A percentile compares a stretch with the other conserved stretches of the same genome.
phyloP scores from a whole-genome alignment of 495 filamentous ascomycete species.

The Extremus antarcticus region DNA sequence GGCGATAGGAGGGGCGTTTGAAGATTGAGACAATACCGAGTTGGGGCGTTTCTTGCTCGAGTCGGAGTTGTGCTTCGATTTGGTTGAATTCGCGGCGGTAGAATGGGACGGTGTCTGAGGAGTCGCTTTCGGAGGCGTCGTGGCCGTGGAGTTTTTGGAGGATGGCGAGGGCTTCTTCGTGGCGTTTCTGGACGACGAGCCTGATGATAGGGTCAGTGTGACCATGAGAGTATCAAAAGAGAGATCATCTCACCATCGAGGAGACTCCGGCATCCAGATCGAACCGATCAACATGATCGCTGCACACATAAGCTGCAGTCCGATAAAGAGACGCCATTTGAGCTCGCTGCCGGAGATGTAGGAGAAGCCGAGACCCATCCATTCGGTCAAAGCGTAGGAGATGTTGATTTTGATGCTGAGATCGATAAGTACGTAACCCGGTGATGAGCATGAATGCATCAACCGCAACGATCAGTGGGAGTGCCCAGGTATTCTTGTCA shows the following conservation, averaged over 20 bases:
- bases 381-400: neutral
- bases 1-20: neutral
- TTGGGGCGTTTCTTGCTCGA: neutral
- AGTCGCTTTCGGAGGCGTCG: neutral
- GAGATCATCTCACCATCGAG: neutral
- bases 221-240: neutral
- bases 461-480: too few species aligned
- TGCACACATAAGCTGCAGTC: neutral
- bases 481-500: too few species aligned
- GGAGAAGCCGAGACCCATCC: neutral
- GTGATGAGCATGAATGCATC: too few species aligned
- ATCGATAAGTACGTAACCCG: too few species aligned
- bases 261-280: neutral
- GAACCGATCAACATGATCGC: neutral
- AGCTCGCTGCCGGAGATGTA: neutral
- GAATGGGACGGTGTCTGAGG: neutral
- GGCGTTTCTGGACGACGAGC: neutral
- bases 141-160: neutral
- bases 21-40: neutral
- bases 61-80: neutral
- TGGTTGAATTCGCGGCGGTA: neutral
- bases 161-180: neutral
- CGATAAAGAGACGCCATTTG: neutral
- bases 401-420: neutral
- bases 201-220: neutral